Evolutionary conservation across 2,329 filamentous ascomycete species (phyloP), one percentile per base, ranked within the genome.

Genomic region (Sclerotiophoma versabilis): DNA sequence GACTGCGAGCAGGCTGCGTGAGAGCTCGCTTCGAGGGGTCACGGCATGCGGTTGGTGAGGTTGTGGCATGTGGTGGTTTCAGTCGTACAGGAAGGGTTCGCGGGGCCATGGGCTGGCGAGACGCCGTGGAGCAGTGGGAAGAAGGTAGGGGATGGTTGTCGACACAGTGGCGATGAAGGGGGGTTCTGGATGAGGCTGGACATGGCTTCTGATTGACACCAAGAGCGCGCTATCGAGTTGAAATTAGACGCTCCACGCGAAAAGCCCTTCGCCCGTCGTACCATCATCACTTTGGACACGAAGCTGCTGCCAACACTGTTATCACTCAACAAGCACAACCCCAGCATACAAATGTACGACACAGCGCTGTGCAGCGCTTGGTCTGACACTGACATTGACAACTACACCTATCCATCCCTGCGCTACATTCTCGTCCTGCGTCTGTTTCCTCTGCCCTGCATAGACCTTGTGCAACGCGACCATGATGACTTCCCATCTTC

Each of bases 361-460:
- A 46, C 36, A 12, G 36, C 32, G 29, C 37, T 36, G 46, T 47
- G 37, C 38, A 29, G 48, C 47, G 37, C 42, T 34, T 25, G 34
- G 37, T 38, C 42, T 57, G 53, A 49, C 51, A 54, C 45, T 56
- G 53, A 51, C 42, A 50, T 56, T 47, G 53, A 57, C 43, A 57
- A 47, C 30, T 33, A 51, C 39, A 46, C 29, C 36, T 50, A 23
- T 19, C 23, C 22, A 22, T 32, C 49, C 38, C 27, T 58, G 41
- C 36, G 27, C 29, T 36, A 29, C 33, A 15, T 60, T 58, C 43
- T 62, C 58, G 54, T 62, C 42, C 56, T 53, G 58, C 62, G 43
- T 54, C 59, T 54, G 42, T 29, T 48, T 50, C 39, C 32, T 34
- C 26, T 54, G 46, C 56, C 60, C 57, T 63, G 60, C 58, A 49